Evolutionary conservation across 2,329 filamentous ascomycete genomes (phyloP).

Genomic region (Aspergillus japonicus): DNA sequence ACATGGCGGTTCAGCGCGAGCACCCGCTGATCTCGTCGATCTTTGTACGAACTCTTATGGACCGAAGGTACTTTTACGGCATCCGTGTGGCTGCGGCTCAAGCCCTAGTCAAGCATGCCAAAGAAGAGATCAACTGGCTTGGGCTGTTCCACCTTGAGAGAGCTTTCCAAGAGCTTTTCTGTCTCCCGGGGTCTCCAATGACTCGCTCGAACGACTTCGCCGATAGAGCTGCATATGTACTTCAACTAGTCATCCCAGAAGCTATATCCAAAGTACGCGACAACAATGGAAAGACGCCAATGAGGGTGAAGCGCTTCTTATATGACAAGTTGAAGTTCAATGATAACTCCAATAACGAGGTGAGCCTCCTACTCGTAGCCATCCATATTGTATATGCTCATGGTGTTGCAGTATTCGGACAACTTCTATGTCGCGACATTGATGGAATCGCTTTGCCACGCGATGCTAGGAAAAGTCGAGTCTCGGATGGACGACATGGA

Average conservation of each 20-base stretch:
- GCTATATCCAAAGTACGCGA: conserved; percentile 79
- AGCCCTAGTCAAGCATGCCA: conserved; percentile 73
- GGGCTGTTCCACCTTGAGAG: conserved; percentile 82
- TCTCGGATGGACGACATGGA: conserved; percentile 42
- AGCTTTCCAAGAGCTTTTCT: conserved; percentile 85
- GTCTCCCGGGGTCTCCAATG: conserved; percentile 72
- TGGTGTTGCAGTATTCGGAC: conserved; percentile 66
- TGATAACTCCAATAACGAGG: conserved; percentile 82
- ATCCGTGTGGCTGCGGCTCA: conserved; percentile 83
- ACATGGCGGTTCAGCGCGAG: conserved; percentile 64
- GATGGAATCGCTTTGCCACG: conserved; percentile 62
- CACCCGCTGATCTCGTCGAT: conserved; percentile 86
- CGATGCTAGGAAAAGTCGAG: conserved; percentile 49
- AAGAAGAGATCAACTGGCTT: conserved; percentile 68
- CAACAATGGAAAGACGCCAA: conserved; percentile 71
- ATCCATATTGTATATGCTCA: conserved; percentile 10
- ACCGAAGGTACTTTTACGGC: conserved; percentile 88
- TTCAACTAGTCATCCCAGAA: conserved; percentile 79
- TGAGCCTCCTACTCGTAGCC: conserved; percentile 25
- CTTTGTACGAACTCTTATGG: conserved; percentile 83
- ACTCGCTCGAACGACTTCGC: conserved; percentile 88
- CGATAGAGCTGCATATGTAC: conserved; percentile 78
- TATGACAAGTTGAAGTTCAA: conserved; percentile 89
- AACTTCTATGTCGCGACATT: conserved; percentile 83
- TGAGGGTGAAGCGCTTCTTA: conserved; percentile 76